Percentiles rank a stretch among this genome's conserved stretches.
phyloP scores from a whole-genome alignment of 2,329 filamentous ascomycete genomes.

The Didymella pomorum region DNA sequence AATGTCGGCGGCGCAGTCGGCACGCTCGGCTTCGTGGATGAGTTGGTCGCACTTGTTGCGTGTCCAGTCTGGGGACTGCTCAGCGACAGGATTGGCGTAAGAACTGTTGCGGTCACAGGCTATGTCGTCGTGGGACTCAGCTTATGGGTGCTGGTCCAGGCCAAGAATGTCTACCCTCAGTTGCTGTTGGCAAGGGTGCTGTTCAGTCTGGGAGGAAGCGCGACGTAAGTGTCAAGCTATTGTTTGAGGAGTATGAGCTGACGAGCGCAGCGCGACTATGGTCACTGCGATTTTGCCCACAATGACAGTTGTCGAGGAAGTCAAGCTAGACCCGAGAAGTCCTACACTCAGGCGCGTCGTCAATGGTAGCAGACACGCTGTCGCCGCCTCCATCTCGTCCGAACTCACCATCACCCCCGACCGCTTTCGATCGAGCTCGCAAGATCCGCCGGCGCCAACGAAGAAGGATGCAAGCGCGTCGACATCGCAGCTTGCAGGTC shows the following conservation, averaged over 20 bases:
- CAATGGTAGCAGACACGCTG: conserved; percentile 62
- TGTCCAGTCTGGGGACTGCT: conserved; percentile 82
- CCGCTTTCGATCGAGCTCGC: conserved; percentile 52
- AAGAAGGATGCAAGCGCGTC: conserved; percentile 49
- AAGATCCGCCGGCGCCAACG: conserved; percentile 22
- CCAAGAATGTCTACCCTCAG: conserved; percentile 85
- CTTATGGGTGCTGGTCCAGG: conserved; percentile 83
- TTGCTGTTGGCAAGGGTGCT: conserved; percentile 82
- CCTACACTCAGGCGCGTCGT: conserved; percentile 32
- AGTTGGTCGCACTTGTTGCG: conserved; percentile 80
- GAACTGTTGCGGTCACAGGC: conserved; percentile 71
- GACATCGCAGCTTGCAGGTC: conserved; percentile 76
- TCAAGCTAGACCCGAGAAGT: conserved; percentile 36
- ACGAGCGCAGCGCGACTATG: conserved; percentile 74
- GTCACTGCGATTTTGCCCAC: conserved; percentile 91
- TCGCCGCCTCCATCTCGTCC: conserved; percentile 74
- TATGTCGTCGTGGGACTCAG: conserved; percentile 83
- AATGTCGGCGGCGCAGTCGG: conserved; percentile 82
- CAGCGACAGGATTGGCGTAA: conserved; percentile 78
- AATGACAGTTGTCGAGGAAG: conserved; percentile 57
- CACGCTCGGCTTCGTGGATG: conserved; percentile 84
- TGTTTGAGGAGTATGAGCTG: conserved; percentile 12
- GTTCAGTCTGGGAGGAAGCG: conserved; percentile 92
- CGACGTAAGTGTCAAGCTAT: conserved; percentile 65
- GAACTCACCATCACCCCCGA: conserved; percentile 77